Evolutionary conservation across 2,329 filamentous ascomycete genomes (phyloP).

Genomic region (Fusarium praegraminearum): DNA sequence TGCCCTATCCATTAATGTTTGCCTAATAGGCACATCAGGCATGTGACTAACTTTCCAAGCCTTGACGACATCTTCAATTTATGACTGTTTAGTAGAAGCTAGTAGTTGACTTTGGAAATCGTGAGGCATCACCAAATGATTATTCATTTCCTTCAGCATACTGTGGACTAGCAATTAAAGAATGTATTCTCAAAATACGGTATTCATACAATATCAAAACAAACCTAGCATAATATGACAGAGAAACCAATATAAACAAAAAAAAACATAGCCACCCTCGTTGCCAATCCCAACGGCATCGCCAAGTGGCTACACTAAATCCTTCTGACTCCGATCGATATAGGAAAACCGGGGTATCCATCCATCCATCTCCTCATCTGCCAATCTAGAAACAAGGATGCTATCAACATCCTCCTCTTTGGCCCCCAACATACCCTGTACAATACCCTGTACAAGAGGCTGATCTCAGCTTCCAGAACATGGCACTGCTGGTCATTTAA

Average conservation of each 20-base stretch:
- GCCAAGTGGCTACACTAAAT: slow-evolving; percentile 21
- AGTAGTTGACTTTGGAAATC: too few relatives aligned
- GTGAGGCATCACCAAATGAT: too few relatives aligned
- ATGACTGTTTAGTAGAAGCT: not conserved
- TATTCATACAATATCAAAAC: slow-evolving; percentile 26
- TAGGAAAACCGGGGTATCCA: slow-evolving; percentile 32
- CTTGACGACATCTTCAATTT: not conserved
- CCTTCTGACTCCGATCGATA: slow-evolving; percentile 27
- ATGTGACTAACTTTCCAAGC: slow-evolving; percentile 3
- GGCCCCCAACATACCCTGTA: slow-evolving; percentile 6
- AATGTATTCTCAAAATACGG: not conserved
- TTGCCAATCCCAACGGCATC: slow-evolving; percentile 11
- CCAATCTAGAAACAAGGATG: slow-evolving; percentile 33
- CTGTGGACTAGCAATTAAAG: not conserved
- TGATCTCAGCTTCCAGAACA: slow-evolving; percentile 23
- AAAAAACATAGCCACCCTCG: slow-evolving; percentile 7
- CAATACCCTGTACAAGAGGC: slow-evolving; percentile 28
- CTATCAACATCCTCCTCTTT: slow-evolving; percentile 12
- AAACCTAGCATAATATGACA: slow-evolving; percentile 5
- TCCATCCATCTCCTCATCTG: slow-evolving; percentile 31
- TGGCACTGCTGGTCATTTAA: slow-evolving; percentile 34
- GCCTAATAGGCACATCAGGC: slow-evolving; percentile 19
- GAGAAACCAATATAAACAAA: slow-evolving; percentile 22
- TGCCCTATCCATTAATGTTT: slow-evolving; percentile 7
- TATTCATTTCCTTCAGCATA: not conserved